Evolutionary conservation across 495 filamentous ascomycete species (phyloP), one percentile per base, ranked within the genome.

Genomic region (Podospora didyma): DNA sequence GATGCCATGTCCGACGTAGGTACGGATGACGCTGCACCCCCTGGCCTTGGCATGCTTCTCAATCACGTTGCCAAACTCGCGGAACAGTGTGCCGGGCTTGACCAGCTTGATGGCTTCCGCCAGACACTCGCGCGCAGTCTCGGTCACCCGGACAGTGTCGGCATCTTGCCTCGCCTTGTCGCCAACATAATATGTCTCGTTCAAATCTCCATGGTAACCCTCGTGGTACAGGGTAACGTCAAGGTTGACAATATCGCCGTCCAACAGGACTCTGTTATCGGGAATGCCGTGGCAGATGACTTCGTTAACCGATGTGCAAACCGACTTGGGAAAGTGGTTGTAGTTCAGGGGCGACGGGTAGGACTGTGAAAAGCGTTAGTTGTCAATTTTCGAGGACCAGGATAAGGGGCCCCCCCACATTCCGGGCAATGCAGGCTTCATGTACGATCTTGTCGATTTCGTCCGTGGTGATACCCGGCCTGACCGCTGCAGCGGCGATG

Each of bases 281-380:
- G 90, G 90, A 53, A 96, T 95, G 51, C 90, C 90, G 77, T 96
- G 90, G 73, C 90, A 95, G 66, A 99, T 97, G 54, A 96, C 87
- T 73, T 99, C 94, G 76, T 99, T 99, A 57, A 88, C 67, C 2
- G 92, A 96, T 1, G 92, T 97, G 73, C 94, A 99, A 46, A 97
- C 86, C 1, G 94, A 99, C 78, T 99, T 99, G 54, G 94, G 94
- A 77, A 97, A 99, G 69, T 90, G 79, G 78, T 86, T 85, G 71
- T 99, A 99, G 76, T 99, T 99, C 9, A 99, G 74, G 2, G 93
- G 90, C 0, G 94, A 99, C 0, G 94, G 94, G 64, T 99, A 99
- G 12, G 92, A 89, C 94, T 97, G 51, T n/a, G 28, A 3, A n/a
- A 9, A 56, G 67, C 34, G 57, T 62, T 45, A 73, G 58, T 26